Percentiles rank a stretch among this genome's conserved stretches.
Conservation (phyloP, 192 early-diverging fungal genomes). For the Endogone sp. region DNA sequence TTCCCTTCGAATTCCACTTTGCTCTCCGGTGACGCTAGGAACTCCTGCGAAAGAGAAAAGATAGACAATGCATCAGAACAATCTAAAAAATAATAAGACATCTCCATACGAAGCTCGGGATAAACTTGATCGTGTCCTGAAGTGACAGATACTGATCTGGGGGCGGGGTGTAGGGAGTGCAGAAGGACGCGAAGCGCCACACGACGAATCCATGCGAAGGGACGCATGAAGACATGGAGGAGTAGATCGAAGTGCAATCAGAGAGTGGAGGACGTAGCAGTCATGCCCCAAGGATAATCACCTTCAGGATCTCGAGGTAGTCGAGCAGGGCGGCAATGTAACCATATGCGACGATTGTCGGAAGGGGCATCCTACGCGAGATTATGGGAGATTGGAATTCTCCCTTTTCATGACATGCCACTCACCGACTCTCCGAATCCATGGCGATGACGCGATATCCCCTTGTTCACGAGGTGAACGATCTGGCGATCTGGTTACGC, state of each 20-base stretch:
- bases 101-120: constrained; percentile 56
- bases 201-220: constrained; percentile 11
- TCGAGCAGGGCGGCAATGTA: constrained; percentile 55
- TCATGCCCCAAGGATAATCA: constrained; percentile 64
- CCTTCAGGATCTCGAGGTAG: constrained; percentile 42
- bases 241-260: background rate
- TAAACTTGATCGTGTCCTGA: constrained; percentile 37
- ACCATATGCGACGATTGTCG: constrained; percentile 30
- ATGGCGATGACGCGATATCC: constrained; percentile 57
- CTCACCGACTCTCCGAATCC: constrained; percentile 50
- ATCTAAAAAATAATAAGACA: too few species aligned
- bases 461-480: constrained; percentile 39
- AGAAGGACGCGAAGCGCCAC: constrained; percentile 54
- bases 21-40: background rate
- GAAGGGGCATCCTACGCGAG: constrained; percentile 17
- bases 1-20: background rate
- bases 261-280: constrained; percentile 36
- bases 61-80: too few species aligned
- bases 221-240: background rate
- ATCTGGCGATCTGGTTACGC: constrained; percentile 36
- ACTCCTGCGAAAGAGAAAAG: too few species aligned
- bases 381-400: too few species aligned
- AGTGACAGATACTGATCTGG: constrained; percentile 21
- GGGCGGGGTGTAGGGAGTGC: constrained; percentile 51
- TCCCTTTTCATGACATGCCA: too few species aligned